Evolutionary conservation across 2,329 filamentous ascomycete genomes (phyloP).

Genomic region (Cladosporium phlei): DNA sequence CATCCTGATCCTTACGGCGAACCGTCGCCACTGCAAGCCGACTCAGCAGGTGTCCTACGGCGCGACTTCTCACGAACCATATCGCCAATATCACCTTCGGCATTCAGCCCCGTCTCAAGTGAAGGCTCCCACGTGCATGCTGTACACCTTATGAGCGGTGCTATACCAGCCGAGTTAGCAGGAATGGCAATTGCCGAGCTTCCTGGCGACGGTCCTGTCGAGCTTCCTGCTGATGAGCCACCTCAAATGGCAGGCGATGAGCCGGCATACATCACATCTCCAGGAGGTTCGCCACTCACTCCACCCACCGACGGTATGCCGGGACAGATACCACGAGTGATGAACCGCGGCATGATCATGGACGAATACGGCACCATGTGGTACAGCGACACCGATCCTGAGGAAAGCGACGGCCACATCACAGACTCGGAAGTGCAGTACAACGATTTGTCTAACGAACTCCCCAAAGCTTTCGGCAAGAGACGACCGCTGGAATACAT

Average conservation of each 20-base stretch:
- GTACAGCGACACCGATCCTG: constrained; percentile 10
- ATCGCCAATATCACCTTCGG: not conserved
- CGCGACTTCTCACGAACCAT: not conserved
- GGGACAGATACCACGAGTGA: not conserved
- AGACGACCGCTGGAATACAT: constrained; percentile 4
- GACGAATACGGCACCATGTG: constrained; percentile 4
- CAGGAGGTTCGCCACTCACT: constrained; percentile 9
- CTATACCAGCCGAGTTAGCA: constrained; percentile 8
- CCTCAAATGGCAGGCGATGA: constrained; percentile 11
- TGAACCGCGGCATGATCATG: not conserved
- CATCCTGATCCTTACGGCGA: not conserved
- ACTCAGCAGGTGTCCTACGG: not conserved
- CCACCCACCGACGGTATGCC: constrained; percentile 4
- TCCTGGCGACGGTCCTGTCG: constrained; percentile 5
- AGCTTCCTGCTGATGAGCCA: constrained; percentile 6
- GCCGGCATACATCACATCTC: constrained; percentile 5
- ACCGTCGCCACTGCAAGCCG: not conserved
- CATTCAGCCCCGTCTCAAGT: not conserved
- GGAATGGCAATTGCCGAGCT: constrained; percentile 10
- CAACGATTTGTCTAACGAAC: not conserved
- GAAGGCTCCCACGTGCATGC: not conserved
- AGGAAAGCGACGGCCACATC: not conserved
- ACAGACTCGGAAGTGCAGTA: not conserved
- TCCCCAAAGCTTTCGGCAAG: constrained; percentile 1
- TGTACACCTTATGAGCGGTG: constrained; percentile 3